Evolutionary conservation across 2,329 filamentous ascomycete genomes (phyloP), one percentile per base, ranked within the genome.

Genomic region (Fusarium xylarioides): DNA sequence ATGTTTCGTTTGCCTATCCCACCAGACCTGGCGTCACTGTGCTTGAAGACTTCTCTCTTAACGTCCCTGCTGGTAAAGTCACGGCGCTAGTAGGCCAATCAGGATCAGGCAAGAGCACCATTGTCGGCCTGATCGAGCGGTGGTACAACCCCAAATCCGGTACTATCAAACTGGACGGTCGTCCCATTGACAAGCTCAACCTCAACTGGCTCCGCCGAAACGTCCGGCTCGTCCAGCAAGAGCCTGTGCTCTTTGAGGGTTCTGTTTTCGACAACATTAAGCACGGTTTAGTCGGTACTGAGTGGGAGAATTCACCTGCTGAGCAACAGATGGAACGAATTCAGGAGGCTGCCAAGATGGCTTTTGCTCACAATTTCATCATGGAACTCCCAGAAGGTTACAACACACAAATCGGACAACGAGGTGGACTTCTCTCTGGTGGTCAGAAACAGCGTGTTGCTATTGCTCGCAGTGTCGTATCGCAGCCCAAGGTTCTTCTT

Each of bases 401-500:
- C 73, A 83, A 87, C 4, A 91, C 91, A 0, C 82, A 85, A 12
- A 88, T 92, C 12, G 91, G 91, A 11, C 88, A 91, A 73, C 85
- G 86, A 16, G 91, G 91, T 4, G 87, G 89, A 40, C 88, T 90
- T 57, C 82, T 92, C 1, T 91, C 88, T n/a, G 91, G 91, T 30
- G 91, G 91, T 5, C 91, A 92, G 75, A 85, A 90, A 42, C 91
- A 92, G 75, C 85, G 91, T 21, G 84, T 92, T 18, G 88, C 90
- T 2, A 92, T 92, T 64, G 91, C 91, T 6, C 85, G 91, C 32
- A 89, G 87, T 47, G 89, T 92, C 57, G 83, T 92, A 34, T 87
- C 88, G 26, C 82, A 89, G 47, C 90, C 91, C 0, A 83, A 84
- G 3, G 89, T 92, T 30, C 83, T 92, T 5, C 86, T 92, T 21